Evolutionary conservation across 768 basidiomycete species (phyloP), one percentile per base, ranked within the genome.

Genomic region (Rhizopogon roseolus): DNA sequence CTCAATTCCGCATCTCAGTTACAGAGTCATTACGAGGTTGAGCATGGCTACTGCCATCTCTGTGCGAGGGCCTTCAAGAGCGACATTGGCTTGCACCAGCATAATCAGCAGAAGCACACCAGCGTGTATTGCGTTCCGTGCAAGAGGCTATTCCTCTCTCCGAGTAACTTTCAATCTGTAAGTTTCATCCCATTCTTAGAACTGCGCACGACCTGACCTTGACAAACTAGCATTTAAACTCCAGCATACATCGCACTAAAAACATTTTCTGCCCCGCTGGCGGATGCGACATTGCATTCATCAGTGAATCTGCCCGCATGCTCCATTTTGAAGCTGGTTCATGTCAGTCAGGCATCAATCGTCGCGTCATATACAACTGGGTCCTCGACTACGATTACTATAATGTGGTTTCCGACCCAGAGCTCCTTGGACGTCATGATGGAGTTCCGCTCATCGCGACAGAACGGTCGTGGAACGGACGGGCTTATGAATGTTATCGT

Each of bases 281-380:
- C 5, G 72, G 74, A 32, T 89, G 88, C 61, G 65, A 53, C 1
- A 57, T 57, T n/a, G 58, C 51, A 1, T 88, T 88, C 66, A 64
- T 82, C 49, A 80, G 77, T 17, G 67, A 60, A 41, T 76, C 84
- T 8, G 80, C 83, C 9, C 71, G 88, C 44, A 61, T 81, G 27
- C 75, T 79, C 34, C 87, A 90, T 64, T 73, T 86, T 62, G 88
- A 89, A 61, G 69, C 74, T 9, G 86, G 85, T 1, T 56, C 62
- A 3, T 88, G 88, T 62, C 49, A 58, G 22, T 85, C 84, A 0
- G 77, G 81, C 13, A 64, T 79, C 39, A 64, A 64, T 36, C 75
- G 76, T 54, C 61, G 64, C 37, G 69, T 71, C 51, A 56, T 74
- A 52, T 51, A 67, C 43, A 63, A 60, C 38, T 67, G 63, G 53